Base-by-base conservation (phyloP, 2,329 filamentous ascomycete species). In the Emydomyces testavorans region DNA sequence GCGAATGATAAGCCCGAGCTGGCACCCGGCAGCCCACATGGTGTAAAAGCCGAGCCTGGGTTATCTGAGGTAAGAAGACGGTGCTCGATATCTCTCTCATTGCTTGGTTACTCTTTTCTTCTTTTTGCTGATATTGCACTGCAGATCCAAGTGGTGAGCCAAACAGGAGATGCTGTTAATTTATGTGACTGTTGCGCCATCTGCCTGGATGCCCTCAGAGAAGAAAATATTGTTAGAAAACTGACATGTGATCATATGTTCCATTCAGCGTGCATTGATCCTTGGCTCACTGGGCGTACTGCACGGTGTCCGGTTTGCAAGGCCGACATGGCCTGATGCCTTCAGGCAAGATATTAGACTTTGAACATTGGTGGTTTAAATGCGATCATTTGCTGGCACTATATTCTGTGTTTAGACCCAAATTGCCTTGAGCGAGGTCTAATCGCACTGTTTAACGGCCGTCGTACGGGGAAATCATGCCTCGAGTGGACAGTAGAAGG, bases 231-330 rank as follows among this genome's bases (percentile, higher is more conserved):
- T 5, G 23, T 46, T 3, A 26, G 43, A 37, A 26, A 38, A 2
- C 15, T 46, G 32, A 34, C 43, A 5, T 46, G 43, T 24, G 28
- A 38, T 13, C 43, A 46, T 24, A 38, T 46, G 16, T 46, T 46
- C 11, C 43, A 46, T 21, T 36, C 43, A 16, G 16, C 21, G 1
- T 46, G 43, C 34, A 46, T 46, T 8, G 43, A 46, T 23, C 43
- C 43, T 20, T 46, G 43, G 43, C 43, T 46, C 8, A 46, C 43
- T 16, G 21, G 8, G 6, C 43, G 43, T 13, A 37, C 24, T 16
- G 43, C 43, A 8, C 23, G 15, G 7, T 46, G 43, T 32, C 43
- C 43, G 15, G 34, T 46, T 26, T 46, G 43, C 43, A 46, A 46
- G 21, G 29, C 6, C 15, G 43, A 46, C 16, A 37, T 38, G 43